A percentile compares a stretch with the other conserved stretches of the same genome.
Conservation (phyloP, 176 grass and related monocot species). For the Carex myosuroides region DNA sequence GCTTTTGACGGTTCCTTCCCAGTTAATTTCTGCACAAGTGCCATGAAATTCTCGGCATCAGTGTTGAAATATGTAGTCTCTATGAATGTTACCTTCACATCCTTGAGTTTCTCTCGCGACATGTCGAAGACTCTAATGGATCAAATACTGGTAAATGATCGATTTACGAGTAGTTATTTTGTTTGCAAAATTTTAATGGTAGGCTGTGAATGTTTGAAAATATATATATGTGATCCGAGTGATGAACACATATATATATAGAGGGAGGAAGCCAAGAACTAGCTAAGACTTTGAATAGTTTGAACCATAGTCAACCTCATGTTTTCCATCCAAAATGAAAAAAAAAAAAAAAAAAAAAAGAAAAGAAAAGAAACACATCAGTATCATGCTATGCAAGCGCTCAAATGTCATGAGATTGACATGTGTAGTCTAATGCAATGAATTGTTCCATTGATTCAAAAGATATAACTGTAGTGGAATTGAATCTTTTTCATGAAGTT, state of each 20-base stretch:
- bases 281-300: neutral
- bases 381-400: neutral
- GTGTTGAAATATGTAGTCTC: neutral
- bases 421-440: neutral
- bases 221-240: neutral
- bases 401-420: neutral
- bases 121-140: neutral
- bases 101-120: neutral
- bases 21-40: slow-evolving; percentile 4
- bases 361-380: neutral
- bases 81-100: neutral
- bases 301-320: neutral
- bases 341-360: neutral
- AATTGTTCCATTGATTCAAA: neutral
- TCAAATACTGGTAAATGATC: neutral
- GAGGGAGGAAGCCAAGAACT: neutral
- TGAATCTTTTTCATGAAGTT: too few species aligned
- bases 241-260: neutral
- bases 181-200: neutral
- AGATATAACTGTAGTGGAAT: too few species aligned
- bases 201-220: neutral
- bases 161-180: neutral
- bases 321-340: neutral
- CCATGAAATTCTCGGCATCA: neutral
- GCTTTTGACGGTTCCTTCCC: neutral